These are phyloP conservation scores for Sporothrix humicola DNA, from an alignment of 2,329 filamentous ascomycete species.

Conservation along the genomic window DNA sequence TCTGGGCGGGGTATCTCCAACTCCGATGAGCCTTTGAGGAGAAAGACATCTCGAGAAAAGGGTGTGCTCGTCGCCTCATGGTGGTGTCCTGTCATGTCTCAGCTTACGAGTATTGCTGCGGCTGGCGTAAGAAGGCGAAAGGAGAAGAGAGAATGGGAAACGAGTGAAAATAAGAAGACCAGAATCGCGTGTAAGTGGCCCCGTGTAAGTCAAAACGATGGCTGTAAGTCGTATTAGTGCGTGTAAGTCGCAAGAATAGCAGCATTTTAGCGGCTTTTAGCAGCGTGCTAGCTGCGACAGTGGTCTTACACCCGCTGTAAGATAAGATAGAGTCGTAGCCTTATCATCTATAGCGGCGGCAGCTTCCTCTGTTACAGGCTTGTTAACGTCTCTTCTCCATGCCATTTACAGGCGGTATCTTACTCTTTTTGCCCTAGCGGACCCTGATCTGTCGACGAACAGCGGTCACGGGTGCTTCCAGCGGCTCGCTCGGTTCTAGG, in stretches of 20 bases:
- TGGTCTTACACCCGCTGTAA: neutral
- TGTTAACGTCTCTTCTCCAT: neutral
- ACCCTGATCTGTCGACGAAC: neutral
- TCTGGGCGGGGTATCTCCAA: neutral
- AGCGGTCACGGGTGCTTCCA: slow-evolving; percentile 27
- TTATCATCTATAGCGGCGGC: slow-evolving; percentile 7
- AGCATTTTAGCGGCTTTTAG: neutral
- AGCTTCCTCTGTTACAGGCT: slow-evolving; percentile 10
- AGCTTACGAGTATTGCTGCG: slow-evolving; percentile 27
- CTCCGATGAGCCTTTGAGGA: slow-evolving; percentile 10
- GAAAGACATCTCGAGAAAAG: neutral
- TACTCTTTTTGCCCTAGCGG: slow-evolving; percentile 11
- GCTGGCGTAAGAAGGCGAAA: slow-evolving; percentile 10
- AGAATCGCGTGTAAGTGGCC: too few relatives aligned
- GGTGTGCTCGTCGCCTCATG: slow-evolving; percentile 14
- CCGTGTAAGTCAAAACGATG: neutral
- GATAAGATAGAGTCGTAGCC: slow-evolving; percentile 19
- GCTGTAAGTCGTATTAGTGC: too few relatives aligned
- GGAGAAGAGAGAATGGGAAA: too few relatives aligned
- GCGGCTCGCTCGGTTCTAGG: slow-evolving; percentile 26
- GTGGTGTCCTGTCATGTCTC: slow-evolving; percentile 6
- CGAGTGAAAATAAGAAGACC: neutral
- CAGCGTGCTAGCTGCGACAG: too few relatives aligned
- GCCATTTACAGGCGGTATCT: slow-evolving; percentile 22
- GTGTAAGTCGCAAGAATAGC: neutral